A percentile compares a stretch with the other conserved stretches of the same genome.
phyloP scores from a whole-genome alignment of 495 filamentous ascomycete species.

The Umbilicaria muhlenbergii region DNA sequence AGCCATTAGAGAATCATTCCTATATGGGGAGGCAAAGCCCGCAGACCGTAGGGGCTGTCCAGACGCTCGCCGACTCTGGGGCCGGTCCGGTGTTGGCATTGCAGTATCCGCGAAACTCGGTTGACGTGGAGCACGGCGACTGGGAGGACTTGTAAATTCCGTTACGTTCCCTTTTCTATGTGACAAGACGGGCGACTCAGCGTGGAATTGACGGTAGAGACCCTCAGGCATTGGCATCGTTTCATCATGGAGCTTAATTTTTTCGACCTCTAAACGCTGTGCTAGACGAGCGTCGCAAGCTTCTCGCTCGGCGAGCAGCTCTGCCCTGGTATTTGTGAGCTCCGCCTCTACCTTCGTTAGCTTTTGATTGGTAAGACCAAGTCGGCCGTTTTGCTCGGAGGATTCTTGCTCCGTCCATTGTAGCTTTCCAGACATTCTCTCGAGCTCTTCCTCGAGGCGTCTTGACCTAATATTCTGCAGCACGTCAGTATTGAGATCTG shows the following conservation, averaged over 20 bases:
- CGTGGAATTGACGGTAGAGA: slow-evolving; percentile 30
- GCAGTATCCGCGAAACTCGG: slow-evolving; percentile 21
- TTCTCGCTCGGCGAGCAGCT: slow-evolving; percentile 58
- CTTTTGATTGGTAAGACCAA: slow-evolving; percentile 45
- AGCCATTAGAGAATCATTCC: slow-evolving; percentile 21
- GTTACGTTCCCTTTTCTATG: slow-evolving; percentile 26
- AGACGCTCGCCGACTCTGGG: slow-evolving; percentile 32
- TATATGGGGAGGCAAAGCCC: slow-evolving; percentile 27
- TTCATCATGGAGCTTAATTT: slow-evolving; percentile 56
- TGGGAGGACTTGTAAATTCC: slow-evolving; percentile 7
- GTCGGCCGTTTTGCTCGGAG: slow-evolving; percentile 41
- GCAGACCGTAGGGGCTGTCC: slow-evolving; percentile 26
- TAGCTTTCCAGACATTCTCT: slow-evolving; percentile 48
- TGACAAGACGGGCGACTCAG: slow-evolving; percentile 31
- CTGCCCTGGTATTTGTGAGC: slow-evolving; percentile 37
- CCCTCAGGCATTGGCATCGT: slow-evolving; percentile 16
- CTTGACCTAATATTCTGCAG: slow-evolving; percentile 56
- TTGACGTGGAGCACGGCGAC: slow-evolving; percentile 14
- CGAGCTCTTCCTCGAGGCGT: slow-evolving; percentile 69
- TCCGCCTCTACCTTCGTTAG: slow-evolving; percentile 51
- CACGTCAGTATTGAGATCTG: slow-evolving; percentile 7
- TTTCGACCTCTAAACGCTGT: slow-evolving; percentile 56
- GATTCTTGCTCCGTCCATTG: slow-evolving; percentile 42
- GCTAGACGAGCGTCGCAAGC: slow-evolving; percentile 43
- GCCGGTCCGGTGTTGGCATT: slow-evolving; percentile 12